Base-by-base conservation (phyloP, 1,139 yeast species). In the Meyerozyma athensensis region DNA sequence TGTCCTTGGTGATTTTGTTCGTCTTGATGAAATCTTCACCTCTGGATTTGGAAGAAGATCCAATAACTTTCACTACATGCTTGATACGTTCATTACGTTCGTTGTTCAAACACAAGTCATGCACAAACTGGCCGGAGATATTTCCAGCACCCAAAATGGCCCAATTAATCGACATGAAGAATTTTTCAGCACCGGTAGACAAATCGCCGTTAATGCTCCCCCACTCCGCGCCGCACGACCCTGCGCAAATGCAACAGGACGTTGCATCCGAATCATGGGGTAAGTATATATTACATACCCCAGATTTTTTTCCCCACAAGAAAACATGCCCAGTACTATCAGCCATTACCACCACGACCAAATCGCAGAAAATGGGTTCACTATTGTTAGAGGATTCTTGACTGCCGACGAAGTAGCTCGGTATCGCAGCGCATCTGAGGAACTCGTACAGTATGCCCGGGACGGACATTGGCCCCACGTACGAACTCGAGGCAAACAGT, bases 401-500 rank as follows among this genome's bases (percentile, higher is more conserved):
- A 51, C 65, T 6, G 61, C 62, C 3, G 63, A 65, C 30, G 79
- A 74, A 45, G 51, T 74, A 30, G 59, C 54, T 19, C 45, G 49
- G 30, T 73, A 72, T 49, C 53, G 53, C 36, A 42, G 45, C 5
- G 72, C 75, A 0, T 61, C 79, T 1, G 62, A 69, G 37, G 47
- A 50, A n/a, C 59, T 73, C n/a, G 67, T 74, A 18, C 58, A 66
- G 26, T 49, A 60, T 28, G 77, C 79, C 14, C 59, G 81, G 34
- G 65, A 58, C 5, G 81, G 80, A 2, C 58, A 70, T 8, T 75
- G 80, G 80, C 61, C 71, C 12, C 61, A 67, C 34, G 78, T 74
- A 10, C 62, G 81, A 48, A 73, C 79, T 4, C 55, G 73, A 36
- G 79, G 79, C 5, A 75, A 75, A 45, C 80, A 74, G 49, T 75